Base-by-base conservation (phyloP, 371 early-diverging fungal genomes). In the Haplosporangium sp. region DNA sequence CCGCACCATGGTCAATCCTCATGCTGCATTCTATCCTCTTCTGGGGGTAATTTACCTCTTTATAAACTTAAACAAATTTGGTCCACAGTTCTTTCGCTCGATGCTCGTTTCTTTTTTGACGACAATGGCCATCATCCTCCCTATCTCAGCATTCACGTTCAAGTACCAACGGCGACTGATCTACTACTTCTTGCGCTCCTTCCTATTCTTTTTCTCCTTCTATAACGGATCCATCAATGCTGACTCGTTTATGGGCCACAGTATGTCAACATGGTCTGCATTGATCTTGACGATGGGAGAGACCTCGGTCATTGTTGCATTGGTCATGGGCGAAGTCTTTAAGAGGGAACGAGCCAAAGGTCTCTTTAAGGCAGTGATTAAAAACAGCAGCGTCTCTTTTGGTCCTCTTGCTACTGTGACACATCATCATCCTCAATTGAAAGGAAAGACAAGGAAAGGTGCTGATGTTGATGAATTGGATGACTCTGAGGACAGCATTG, bases 311-410 rank as follows among this genome's bases (percentile, higher is more conserved):
- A 8, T 74, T n/a, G 69, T 74, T 35, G 52, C 74, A 7, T 44
- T 74, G 37, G 60, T 74, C 65, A 69, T 74, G 69, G 74, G 74
- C 27, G 65, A 74, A 11, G 65, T 69, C 35, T 59, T 69, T 40
- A 69, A 74, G 37, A 69, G 55, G 11, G 69, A 69, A 39, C 69
- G 69, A 35, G 35, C 64, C 1, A 68, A 64, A 39, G 69, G 69
- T 11, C 67, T 69, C n/a, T 69, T 64, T 56, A 60, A 69, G 17
- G 45, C 63, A 9, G 69, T 74, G 20, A 37, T 74, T 35, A 20
- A 53, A 35, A 37, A 63, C 10, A 63, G 65, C 40, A 38, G 60
- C 6, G 47, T 69, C 55, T 53, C 38, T 27, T 2, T 69, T n/a
- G 69, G 74, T 42, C 65, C 74, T 20, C 61, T 69, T 5, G 65